phyloP scores from a whole-genome alignment of 768 basidiomycete species.

The Mycena vulgaris region DNA sequence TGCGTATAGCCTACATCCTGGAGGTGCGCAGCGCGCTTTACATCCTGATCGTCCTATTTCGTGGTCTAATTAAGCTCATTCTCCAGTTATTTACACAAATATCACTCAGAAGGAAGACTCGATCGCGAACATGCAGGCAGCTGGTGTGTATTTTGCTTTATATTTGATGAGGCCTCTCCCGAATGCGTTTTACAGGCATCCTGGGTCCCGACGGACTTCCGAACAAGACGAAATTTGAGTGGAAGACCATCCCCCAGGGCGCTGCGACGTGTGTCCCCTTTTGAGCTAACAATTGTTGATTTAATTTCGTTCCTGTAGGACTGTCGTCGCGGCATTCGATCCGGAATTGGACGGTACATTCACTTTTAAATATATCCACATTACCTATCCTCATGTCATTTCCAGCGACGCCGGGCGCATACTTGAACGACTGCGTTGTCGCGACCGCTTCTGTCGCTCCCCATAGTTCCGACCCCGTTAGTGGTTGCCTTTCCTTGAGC shows the following conservation, averaged over 20 bases:
- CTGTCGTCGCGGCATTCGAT: constrained; percentile 14
- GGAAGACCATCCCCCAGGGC: constrained; percentile 22
- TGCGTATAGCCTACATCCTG: background rate
- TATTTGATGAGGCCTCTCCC: no score
- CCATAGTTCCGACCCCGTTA: constrained; percentile 3
- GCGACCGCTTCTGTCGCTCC: constrained; percentile 5
- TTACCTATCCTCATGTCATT: no score
- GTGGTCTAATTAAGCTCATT: no score
- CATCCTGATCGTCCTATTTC: no score
- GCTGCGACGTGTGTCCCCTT: constrained; percentile 12
- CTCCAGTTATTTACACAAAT: no score
- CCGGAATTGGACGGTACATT: constrained; percentile 1
- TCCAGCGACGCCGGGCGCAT: background rate
- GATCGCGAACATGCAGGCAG: no score
- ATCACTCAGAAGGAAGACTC: no score
- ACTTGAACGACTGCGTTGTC: constrained; percentile 3
- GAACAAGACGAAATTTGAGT: background rate
- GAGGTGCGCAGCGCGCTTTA: no score
- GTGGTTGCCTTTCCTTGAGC: background rate
- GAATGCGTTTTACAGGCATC: background rate
- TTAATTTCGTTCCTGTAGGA: background rate
- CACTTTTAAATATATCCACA: no score
- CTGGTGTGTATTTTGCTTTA: no score
- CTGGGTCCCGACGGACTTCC: background rate
- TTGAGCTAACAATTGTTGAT: background rate